Conservation (phyloP, 2,329 filamentous ascomycete species). For the Monosporascus ibericus region DNA sequence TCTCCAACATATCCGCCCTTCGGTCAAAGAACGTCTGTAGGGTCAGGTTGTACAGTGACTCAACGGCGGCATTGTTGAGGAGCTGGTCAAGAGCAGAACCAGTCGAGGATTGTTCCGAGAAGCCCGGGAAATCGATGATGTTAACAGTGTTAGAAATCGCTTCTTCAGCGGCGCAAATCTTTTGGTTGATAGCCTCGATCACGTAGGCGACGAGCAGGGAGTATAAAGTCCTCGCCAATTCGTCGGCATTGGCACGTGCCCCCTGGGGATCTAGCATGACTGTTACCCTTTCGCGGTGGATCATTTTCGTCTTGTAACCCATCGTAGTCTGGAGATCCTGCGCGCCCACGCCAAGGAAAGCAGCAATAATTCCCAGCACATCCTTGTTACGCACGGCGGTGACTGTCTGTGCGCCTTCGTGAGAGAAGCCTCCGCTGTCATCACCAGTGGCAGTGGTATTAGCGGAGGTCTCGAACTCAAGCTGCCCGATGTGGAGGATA, state of each 20-base stretch:
- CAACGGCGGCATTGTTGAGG: conserved; percentile 87
- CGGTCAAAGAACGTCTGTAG: conserved; percentile 94
- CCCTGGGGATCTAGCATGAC: conserved; percentile 94
- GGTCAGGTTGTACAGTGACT: conserved; percentile 87
- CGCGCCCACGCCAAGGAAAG: conserved; percentile 84
- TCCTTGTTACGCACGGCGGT: conserved; percentile 94
- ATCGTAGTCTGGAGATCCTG: conserved; percentile 80
- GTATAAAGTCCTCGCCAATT: conserved; percentile 88
- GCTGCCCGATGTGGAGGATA: conserved; percentile 95
- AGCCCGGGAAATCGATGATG: conserved; percentile 93
- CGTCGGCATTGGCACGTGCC: conserved; percentile 85
- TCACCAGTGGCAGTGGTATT: conserved; percentile 74
- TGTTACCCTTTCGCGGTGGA: conserved; percentile 94
- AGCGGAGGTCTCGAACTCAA: conserved; percentile 82
- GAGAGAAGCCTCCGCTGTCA: conserved; percentile 93
- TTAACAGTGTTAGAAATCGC: conserved; percentile 89
- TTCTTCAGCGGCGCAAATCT: conserved; percentile 80
- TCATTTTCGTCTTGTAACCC: conserved; percentile 94
- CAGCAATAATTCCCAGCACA: conserved; percentile 75
- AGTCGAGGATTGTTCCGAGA: conserved; percentile 77
- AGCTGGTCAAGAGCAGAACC: conserved; percentile 85
- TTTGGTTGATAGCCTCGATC: conserved; percentile 87
- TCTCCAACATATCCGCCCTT: conserved; percentile 88
- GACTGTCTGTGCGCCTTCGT: conserved; percentile 81
- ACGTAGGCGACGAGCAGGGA: conserved; percentile 90